Percentiles rank a stretch among this genome's conserved stretches.
phyloP scores from a whole-genome alignment of 2,329 filamentous ascomycete species.

The Macrophomina phaseolina region DNA sequence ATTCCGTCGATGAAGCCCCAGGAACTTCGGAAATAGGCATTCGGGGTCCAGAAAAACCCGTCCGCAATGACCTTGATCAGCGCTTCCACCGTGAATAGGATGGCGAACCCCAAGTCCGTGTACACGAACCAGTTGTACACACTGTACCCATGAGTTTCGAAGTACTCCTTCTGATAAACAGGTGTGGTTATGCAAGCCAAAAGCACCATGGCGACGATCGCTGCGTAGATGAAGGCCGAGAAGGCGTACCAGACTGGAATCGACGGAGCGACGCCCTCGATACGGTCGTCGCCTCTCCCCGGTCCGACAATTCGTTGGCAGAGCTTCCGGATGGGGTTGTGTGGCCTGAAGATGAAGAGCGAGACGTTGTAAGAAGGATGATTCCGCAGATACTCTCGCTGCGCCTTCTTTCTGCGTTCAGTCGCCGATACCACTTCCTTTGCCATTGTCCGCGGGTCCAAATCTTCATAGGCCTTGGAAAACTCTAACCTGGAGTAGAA shows the following conservation, averaged over 20 bases:
- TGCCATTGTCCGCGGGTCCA: slow-evolving; percentile 87
- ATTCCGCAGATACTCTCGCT: slow-evolving; percentile 85
- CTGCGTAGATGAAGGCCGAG: slow-evolving; percentile 90
- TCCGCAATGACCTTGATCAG: slow-evolving; percentile 93
- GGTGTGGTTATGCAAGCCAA: slow-evolving; percentile 94
- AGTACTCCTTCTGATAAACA: slow-evolving; percentile 89
- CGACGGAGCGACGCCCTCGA: slow-evolving; percentile 88
- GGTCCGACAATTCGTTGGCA: slow-evolving; percentile 93
- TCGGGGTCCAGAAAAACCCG: slow-evolving; percentile 94
- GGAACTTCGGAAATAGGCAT: slow-evolving; percentile 93
- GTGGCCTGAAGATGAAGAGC: slow-evolving; percentile 81
- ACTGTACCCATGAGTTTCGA: slow-evolving; percentile 64
- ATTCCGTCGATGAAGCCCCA: slow-evolving; percentile 97
- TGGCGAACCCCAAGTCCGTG: slow-evolving; percentile 87
- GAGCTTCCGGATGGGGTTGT: slow-evolving; percentile 76
- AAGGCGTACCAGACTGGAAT: slow-evolving; percentile 91
- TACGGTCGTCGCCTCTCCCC: slow-evolving; percentile 81
- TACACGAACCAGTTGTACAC: slow-evolving; percentile 91
- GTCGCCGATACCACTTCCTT: slow-evolving; percentile 86
- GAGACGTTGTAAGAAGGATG: slow-evolving; percentile 94
- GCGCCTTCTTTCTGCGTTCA: slow-evolving; percentile 81
- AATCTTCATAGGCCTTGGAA: slow-evolving; percentile 72
- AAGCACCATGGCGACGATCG: slow-evolving; percentile 97
- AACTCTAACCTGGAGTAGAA: slow-evolving; percentile 87
- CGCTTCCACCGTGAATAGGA: slow-evolving; percentile 85